Evolutionary conservation across 1,139 yeast genomes (phyloP).

Genomic region (Blastobotrys arbuscula): DNA sequence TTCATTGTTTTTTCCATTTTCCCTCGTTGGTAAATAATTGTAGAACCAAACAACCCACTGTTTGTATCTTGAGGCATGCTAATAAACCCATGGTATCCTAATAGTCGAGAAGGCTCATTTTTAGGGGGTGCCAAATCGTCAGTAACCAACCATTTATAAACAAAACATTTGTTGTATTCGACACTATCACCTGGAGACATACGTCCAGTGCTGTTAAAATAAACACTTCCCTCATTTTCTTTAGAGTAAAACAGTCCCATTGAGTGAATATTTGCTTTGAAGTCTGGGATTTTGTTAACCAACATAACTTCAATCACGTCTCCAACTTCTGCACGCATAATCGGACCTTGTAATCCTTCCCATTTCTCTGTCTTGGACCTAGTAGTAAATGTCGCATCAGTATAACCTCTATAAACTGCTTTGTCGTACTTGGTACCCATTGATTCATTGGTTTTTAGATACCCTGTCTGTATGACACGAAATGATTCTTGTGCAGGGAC

Average conservation of each 20-base stretch:
- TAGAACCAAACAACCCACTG: slow-evolving; percentile 9
- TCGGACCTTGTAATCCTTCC: slow-evolving; percentile 9
- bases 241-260: slow-evolving; percentile 12
- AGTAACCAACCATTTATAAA: slow-evolving; percentile 11
- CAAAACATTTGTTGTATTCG: slow-evolving; percentile 3
- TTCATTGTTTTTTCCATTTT: slow-evolving; percentile 8
- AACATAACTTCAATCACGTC: slow-evolving; percentile 9
- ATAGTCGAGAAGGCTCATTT: slow-evolving; percentile 2
- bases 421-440: slow-evolving; percentile 11
- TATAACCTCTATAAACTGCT: slow-evolving; percentile 9
- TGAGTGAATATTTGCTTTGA: slow-evolving; percentile 7
- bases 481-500: slow-evolving; percentile 9
- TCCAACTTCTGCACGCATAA: slow-evolving; percentile 11
- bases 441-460: slow-evolving; percentile 1
- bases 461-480: background rate
- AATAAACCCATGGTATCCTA: slow-evolving; percentile 10
- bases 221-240: slow-evolving; percentile 9
- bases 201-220: background rate
- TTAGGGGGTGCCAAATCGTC: slow-evolving; percentile 7
- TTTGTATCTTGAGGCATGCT: slow-evolving; percentile 11
- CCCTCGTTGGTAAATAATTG: slow-evolving; percentile 5
- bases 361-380: background rate
- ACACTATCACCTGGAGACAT: slow-evolving; percentile 7
- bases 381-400: slow-evolving; percentile 8
- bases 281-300: slow-evolving; percentile 5